phyloP scores from a whole-genome alignment of 257 asterid species.

The Solanum peruvianum region DNA sequence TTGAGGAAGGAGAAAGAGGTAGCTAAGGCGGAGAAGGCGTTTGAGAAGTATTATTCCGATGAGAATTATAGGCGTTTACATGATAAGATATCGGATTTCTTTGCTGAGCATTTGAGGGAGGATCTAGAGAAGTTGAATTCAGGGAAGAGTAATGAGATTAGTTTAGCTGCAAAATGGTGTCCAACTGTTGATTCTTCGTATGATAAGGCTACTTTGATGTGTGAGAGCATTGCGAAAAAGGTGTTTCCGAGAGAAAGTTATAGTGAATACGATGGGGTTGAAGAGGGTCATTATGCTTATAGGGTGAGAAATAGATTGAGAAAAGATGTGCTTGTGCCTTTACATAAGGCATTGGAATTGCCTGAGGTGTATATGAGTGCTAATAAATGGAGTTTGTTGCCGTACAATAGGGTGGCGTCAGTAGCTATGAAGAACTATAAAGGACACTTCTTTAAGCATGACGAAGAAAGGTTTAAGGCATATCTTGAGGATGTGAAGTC shows the following conservation, averaged over 20 bases:
- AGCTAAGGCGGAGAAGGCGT: conserved; percentile 20
- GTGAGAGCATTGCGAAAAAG: conserved; percentile 28
- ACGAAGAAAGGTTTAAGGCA: conserved; percentile 24
- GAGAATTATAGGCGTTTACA: conserved; percentile 27
- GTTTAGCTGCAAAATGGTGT: conserved; percentile 54
- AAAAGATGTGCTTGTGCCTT: conserved; percentile 47
- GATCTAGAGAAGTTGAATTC: conserved; percentile 23
- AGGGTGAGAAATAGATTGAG: conserved; percentile 40
- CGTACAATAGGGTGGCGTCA: conserved; percentile 39
- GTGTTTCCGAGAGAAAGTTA: conserved; percentile 25
- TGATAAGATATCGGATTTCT: conserved; percentile 21
- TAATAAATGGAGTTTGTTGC: conserved; percentile 28
- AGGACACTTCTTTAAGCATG: conserved; percentile 21
- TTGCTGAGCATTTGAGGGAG: conserved; percentile 22
- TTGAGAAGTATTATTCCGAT: conserved; percentile 22
- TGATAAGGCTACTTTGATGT: conserved; percentile 38
- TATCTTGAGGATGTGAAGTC: conserved; percentile 40
- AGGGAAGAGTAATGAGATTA: conserved; percentile 15
- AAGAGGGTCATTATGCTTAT: conserved; percentile 29
- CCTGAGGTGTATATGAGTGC: conserved; percentile 62
- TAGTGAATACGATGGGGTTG: conserved; percentile 14
- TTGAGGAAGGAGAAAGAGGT: conserved; percentile 14
- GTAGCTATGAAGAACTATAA: conserved; percentile 48
- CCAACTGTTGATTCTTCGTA: conserved; percentile 47
- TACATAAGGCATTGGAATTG: conserved; percentile 33